Evolutionary conservation across 1,139 yeast species (phyloP).

Genomic region (Taphrina confusa): DNA sequence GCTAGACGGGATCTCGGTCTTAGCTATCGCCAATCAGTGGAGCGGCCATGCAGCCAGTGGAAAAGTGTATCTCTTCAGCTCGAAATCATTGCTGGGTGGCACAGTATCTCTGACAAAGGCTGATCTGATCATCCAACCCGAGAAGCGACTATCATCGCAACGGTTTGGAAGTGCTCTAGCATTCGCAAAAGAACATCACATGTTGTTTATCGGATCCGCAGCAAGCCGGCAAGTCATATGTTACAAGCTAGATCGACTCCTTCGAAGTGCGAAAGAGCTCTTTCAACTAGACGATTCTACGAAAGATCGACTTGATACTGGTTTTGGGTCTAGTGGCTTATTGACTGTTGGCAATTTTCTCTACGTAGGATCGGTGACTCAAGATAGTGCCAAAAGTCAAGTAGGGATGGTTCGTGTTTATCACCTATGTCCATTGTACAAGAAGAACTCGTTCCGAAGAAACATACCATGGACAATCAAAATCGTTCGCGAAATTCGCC

Average conservation of each 20-base stretch:
- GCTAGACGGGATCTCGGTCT: neutral
- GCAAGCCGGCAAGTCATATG: conserved; percentile 1
- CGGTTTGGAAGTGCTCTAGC: neutral
- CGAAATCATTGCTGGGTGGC: neutral
- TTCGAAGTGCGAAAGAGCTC: neutral
- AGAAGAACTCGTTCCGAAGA: conserved; percentile 1
- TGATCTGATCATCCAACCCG: neutral
- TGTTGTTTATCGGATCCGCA: conserved; percentile 2
- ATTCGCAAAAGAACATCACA: neutral
- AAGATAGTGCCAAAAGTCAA: neutral
- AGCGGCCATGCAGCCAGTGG: conserved; percentile 6
- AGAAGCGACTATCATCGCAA: neutral
- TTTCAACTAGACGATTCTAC: conserved; percentile 14
- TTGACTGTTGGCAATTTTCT: conserved; percentile 12
- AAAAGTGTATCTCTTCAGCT: conserved; percentile 7
- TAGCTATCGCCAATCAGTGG: conserved; percentile 21
- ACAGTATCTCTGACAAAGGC: conserved; percentile 1
- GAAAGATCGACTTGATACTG: conserved; percentile 11
- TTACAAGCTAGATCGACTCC: neutral
- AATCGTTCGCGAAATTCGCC: conserved; percentile 10
- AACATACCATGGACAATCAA: conserved; percentile 19
- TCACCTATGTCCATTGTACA: conserved; percentile 7
- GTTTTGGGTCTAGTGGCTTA: conserved; percentile 13
- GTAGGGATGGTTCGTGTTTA: conserved; percentile 20
- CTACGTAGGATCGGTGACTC: conserved; percentile 12